Base-by-base conservation (phyloP, 23 red algal genomes). In the Gracilaria gracilis region DNA sequence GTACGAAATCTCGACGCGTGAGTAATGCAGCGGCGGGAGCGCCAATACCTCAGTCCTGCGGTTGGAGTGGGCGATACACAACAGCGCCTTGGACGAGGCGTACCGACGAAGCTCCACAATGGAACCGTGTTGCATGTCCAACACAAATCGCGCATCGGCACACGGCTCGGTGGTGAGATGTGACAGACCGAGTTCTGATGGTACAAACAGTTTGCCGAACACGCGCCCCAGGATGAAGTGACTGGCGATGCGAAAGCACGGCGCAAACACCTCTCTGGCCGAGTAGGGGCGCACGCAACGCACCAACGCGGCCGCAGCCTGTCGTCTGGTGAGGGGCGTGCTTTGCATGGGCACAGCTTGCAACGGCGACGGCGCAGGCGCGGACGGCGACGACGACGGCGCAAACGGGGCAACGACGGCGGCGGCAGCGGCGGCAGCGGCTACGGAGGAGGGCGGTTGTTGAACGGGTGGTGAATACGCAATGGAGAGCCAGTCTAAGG, bases 101-200 rank as follows among this genome's bases (percentile, higher is more conserved):
- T 89, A 89, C 25, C 72, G 86, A 28, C 86, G 86, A 12, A 89
- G 37, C 55, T 89, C 86, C 17, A 89, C 86, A 0, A 89, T 77
- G 61, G 86, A 89, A 40, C 86, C 72, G 36, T 62, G 55, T 37
- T 69, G 71, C 50, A 89, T 53, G 40, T 89, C 86, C 23, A 79
- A 51, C 57, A 89, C 86, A 65, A 89, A 89, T 20, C 72, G 42
- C 23, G 86, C 86, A 50, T 89, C 86, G 37, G 72, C 37, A 39
- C 86, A 89, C 14, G 38, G 50, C 57, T 89, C 86, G 57, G 69
- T 25, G 37, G 44, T 49, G 27, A 77, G 72, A 58, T 89, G 86
- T 3, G 69, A 61, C 13, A 89, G 40, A 28, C 72, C 86, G 2
- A 89, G 72, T 46, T 89, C 83, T 16, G 71, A 17, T 21, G 86